Evolutionary conservation across 805 yeast species (phyloP), one percentile per base, ranked within the genome.

Genomic region (Kockiozyma suomiensis): DNA sequence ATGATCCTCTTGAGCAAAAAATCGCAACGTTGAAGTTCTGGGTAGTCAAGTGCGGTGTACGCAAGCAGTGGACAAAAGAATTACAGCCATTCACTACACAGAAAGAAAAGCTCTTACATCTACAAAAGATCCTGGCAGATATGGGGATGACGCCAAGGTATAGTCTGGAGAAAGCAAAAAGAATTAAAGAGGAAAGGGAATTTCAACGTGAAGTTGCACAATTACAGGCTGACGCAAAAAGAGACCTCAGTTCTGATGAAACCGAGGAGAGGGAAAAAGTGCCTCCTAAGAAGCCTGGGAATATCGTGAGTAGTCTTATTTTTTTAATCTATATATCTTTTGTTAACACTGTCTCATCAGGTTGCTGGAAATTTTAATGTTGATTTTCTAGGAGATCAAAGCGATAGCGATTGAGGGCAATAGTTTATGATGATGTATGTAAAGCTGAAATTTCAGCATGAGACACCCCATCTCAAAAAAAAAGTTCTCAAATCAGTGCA

Each of bases 141-240:
- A 43, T 70, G 3, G 72, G 72, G 17, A 69, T 70, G 69, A 65
- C 64, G 4, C 71, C 71, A 12, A 46, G 72, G 41, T 70, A 68
- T 58, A 67, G 67, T 50, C 41, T 51, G n/a, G 69, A 66, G 25
- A 70, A 69, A 45, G 73, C 73, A 4, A 57, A 56, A 33, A 48
- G 53, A 52, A 69, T 70, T 23, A 68, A 65, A 41, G 71, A 68
- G 46, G 56, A 59, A 25, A 52, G 71, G 2, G 72, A 67, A 46
- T 53, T 67, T 28, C 64, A 48, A 25, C 46, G 41, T 23, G 71
- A 69, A 43, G 56, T 69, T 40, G 54, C 58, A 30, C 70, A 70
- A 21, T 43, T 68, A 15, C 61, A 58, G 13, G 61, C 56, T 12
- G 69, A 65, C n/a, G 66, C 68, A 4, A 56, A 41, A 21, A 30